phyloP scores from a whole-genome alignment of 129 eudicot genomes.

The Flaveria ramosissima region DNA sequence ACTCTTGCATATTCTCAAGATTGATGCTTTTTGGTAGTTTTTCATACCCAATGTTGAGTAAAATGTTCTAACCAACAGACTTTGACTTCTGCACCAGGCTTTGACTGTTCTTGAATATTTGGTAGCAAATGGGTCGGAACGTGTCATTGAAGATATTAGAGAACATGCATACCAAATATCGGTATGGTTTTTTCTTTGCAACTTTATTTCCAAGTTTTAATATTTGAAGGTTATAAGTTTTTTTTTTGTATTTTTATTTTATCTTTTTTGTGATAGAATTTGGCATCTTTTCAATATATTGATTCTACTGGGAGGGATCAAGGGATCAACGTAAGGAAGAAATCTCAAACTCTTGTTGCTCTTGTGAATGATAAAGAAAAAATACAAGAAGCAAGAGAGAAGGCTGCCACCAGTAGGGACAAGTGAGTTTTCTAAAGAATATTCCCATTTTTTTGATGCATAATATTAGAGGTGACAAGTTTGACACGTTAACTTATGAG shows the following conservation, averaged over 20 bases:
- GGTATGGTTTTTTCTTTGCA: constrained; percentile 40
- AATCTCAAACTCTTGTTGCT: constrained; percentile 82
- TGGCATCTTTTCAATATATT: constrained; percentile 83
- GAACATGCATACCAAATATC: constrained; percentile 88
- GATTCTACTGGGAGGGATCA: constrained; percentile 97
- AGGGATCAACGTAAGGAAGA: constrained; percentile 85
- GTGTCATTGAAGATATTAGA: constrained; percentile 89
- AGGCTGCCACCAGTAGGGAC: constrained; percentile 86
- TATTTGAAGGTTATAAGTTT: neutral
- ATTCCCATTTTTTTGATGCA: neutral
- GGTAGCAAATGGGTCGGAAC: constrained; percentile 96
- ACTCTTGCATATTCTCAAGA: constrained; percentile 6
- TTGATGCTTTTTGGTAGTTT: neutral
- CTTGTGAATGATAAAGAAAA: constrained; percentile 91
- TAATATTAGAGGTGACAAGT: neutral
- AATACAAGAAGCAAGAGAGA: constrained; percentile 84
- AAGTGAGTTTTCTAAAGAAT: constrained; percentile 54
- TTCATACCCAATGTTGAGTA: neutral
- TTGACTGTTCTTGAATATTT: constrained; percentile 89
- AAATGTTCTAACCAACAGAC: constrained; percentile 4
- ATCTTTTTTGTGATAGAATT: constrained; percentile 46
- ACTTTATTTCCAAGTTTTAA: neutral
- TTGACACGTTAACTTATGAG: neutral
- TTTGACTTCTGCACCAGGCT: constrained; percentile 53
- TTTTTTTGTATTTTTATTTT: too few species aligned